Conservation (phyloP, 2,329 filamentous ascomycete species). For the Penicillium sp. region DNA sequence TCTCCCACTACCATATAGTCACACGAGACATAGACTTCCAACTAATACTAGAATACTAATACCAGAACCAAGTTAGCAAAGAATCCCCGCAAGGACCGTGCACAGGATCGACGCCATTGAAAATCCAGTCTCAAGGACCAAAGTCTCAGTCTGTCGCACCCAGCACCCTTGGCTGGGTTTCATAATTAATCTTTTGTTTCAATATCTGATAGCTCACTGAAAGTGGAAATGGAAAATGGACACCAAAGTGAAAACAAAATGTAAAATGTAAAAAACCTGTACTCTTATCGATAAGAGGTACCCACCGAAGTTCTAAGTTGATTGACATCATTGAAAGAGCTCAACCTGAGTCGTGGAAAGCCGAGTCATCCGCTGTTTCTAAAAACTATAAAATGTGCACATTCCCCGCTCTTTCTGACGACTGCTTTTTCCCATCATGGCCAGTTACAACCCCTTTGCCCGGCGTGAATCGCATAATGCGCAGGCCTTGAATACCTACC, state of each 20-base stretch:
- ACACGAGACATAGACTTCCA: too few relatives aligned
- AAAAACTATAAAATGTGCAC: neutral
- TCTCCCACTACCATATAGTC: too few relatives aligned
- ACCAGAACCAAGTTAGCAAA: neutral
- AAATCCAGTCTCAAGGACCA: too few relatives aligned
- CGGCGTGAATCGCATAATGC: slow-evolving; percentile 62
- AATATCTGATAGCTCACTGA: neutral
- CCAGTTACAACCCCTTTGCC: slow-evolving; percentile 63
- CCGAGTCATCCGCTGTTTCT: slow-evolving; percentile 1
- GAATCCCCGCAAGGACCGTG: slow-evolving; percentile 4
- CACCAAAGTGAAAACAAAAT: neutral
- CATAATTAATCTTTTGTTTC: neutral
- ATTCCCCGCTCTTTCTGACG: neutral
- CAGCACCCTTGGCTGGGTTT: neutral
- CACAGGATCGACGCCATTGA: slow-evolving; percentile 12
- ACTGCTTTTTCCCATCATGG: slow-evolving; percentile 8
- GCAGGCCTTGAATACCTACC: slow-evolving; percentile 64
- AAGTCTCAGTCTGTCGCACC: neutral
- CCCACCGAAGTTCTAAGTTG: neutral
- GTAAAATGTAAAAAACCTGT: too few relatives aligned
- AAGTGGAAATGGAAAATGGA: neutral
- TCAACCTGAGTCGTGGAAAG: neutral
- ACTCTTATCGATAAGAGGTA: neutral
- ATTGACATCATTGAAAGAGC: neutral
- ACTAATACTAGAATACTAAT: neutral